Base-by-base conservation (phyloP, 306 rosid genomes). In the Chamaecrista fasciculata region DNA sequence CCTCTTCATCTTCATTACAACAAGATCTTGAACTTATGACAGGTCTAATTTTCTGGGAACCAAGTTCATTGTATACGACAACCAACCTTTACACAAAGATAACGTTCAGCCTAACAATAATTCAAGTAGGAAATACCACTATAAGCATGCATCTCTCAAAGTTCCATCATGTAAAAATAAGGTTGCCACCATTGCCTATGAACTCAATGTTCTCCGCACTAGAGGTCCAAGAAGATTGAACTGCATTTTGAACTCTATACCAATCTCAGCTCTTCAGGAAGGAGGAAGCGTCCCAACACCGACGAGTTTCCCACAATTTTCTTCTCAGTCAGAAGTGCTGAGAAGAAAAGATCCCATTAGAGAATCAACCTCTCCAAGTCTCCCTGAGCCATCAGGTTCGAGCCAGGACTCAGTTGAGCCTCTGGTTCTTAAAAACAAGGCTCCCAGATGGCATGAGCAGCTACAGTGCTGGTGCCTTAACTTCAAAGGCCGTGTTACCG, bases 391-490 rank as follows among this genome's bases (percentile, higher is more conserved):
- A 12, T 69, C 28, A 0, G 43, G 8, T n/a, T 66, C 21, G 7
- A 50, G 48, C 66, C 83, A 57, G 24, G 81, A 78, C 50, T 55
- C 76, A 0, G 78, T 39, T 25, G 90, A 85, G 50, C 78, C 86
- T 8, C 82, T 87, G 48, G 66, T 80, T 51, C 84, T 87, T 16
- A 85, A 85, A 77, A 85, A 87, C 80, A 87, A 87, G 79, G 75
- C 89, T 59, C 92, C 92, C 11, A 80, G 96, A 79, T 90, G 96
- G 96, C 96, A 90, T 20, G 96, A 87, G 69, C 95, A 87, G 78
- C 84, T 90, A 8, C 95, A 84, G 61, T 90, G 96, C 57, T 90
- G 96, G 96, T 90, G 96, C 80, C 86, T 90, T 52, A 90, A 90
- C 69, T 90, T 90, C 76, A 78, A 79, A 34, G 97, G 95, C 3